Percentiles rank a stretch among this genome's conserved stretches.
These are phyloP conservation scores for Simplicillium aogashimaense DNA, from an alignment of 2,329 filamentous ascomycete genomes.

Conservation along the genomic window DNA sequence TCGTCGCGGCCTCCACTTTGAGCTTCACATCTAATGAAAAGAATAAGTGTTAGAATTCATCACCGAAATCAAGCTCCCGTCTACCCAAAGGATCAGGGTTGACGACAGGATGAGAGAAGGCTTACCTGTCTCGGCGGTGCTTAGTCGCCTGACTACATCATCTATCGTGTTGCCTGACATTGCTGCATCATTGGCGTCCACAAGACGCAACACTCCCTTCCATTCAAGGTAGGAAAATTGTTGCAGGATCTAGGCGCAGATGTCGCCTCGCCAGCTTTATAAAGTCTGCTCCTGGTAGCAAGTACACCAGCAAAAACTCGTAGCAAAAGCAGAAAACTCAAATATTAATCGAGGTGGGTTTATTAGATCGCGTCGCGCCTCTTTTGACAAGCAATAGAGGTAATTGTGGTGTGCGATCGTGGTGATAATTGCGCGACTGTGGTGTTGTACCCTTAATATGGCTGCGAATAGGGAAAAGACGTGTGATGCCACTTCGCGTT, in stretches of 20 bases:
- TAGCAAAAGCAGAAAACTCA: background rate
- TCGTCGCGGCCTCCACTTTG: conserved; percentile 73
- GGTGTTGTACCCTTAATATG: background rate
- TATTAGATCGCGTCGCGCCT: too few relatives aligned
- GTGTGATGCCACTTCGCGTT: conserved; percentile 16
- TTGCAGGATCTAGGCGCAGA: conserved; percentile 3
- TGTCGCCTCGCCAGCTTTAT: background rate
- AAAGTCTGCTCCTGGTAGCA: too few relatives aligned
- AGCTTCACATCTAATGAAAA: conserved; percentile 58
- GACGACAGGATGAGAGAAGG: too few relatives aligned
- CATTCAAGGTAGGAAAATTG: conserved; percentile 20
- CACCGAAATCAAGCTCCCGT: too few relatives aligned
- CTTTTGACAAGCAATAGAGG: too few relatives aligned
- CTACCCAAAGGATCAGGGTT: background rate
- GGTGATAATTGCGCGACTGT: too few relatives aligned
- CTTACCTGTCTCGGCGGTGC: conserved; percentile 45
- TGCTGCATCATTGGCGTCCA: conserved; percentile 36
- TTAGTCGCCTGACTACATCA: conserved; percentile 52
- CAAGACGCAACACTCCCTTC: conserved; percentile 21
- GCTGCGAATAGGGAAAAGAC: conserved; percentile 8
- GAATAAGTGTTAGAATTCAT: conserved; percentile 1
- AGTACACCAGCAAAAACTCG: conserved; percentile 9
- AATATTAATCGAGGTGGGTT: too few relatives aligned
- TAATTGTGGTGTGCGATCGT: too few relatives aligned
- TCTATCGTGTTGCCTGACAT: conserved; percentile 55